Conservation (phyloP, 176 grass and related monocot genomes). For the Dactylis glomerata region DNA sequence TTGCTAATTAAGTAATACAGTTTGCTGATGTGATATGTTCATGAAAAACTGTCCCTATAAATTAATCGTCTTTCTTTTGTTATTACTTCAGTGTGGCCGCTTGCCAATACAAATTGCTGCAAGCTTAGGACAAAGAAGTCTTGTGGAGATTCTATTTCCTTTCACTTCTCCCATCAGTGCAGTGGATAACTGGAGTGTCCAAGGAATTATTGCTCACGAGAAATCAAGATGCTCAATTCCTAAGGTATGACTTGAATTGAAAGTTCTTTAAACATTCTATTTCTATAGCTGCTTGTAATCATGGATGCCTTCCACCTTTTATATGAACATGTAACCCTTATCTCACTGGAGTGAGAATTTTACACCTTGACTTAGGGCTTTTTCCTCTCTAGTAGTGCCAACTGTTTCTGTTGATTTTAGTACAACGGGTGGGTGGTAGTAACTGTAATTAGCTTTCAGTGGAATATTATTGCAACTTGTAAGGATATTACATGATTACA, state of each 20-base stretch:
- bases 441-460: neutral
- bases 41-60: neutral
- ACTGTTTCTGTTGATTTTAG: neutral
- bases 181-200: neutral
- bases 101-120: neutral
- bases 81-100: neutral
- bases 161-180: neutral
- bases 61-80: neutral
- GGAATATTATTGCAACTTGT: neutral
- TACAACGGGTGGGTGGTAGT: neutral
- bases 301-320: neutral
- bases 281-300: neutral
- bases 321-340: neutral
- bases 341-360: neutral
- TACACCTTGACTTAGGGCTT: neutral
- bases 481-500: neutral
- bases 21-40: neutral
- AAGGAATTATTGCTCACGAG: neutral
- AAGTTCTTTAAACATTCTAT: neutral
- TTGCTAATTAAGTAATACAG: neutral
- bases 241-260: neutral
- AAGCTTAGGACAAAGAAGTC: neutral
- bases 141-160: constrained; percentile 16
- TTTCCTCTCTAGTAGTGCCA: neutral
- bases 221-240: neutral